Evolutionary conservation across 345 rosid genomes (phyloP).

Genomic region (Nasturtium officinale): DNA sequence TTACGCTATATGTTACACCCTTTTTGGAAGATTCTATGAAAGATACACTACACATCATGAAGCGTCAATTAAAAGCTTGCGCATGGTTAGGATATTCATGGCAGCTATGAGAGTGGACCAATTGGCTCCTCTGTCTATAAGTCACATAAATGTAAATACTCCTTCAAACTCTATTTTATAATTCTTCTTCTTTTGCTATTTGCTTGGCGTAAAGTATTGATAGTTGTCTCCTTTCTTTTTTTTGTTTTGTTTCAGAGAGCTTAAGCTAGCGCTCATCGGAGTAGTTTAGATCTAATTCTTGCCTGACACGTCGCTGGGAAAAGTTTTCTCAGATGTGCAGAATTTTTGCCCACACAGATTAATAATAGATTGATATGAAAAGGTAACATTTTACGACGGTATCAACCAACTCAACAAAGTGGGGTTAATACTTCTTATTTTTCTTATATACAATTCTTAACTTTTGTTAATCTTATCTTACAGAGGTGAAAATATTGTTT

Average conservation of each 20-base stretch:
- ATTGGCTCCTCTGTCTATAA: conserved; percentile 15
- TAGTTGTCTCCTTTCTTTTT: background rate
- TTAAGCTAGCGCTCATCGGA: conserved; percentile 7
- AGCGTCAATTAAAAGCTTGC: background rate
- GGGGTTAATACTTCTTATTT: background rate
- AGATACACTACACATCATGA: conserved; percentile 4
- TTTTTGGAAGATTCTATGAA: conserved; percentile 7
- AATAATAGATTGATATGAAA: background rate
- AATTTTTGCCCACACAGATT: background rate
- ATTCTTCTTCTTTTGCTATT: background rate
- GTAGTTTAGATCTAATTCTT: conserved; percentile 34
- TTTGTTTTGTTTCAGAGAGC: conserved; percentile 6
- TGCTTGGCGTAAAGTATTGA: conserved; percentile 4
- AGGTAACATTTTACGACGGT: background rate
- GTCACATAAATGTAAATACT: conserved; percentile 16
- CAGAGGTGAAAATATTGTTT: background rate
- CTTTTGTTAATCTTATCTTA: background rate
- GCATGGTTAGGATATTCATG: conserved; percentile 3
- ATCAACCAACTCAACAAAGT: conserved; percentile 14
- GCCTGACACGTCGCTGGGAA: conserved; percentile 3
- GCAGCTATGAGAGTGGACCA: conserved; percentile 3
- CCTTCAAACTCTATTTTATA: background rate
- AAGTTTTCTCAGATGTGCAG: conserved; percentile 13
- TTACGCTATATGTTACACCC: background rate
- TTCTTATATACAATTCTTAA: background rate